Percentiles rank a stretch among this genome's conserved stretches.
phyloP scores from a whole-genome alignment of 2,329 filamentous ascomycete species.

The Claviceps monticola region DNA sequence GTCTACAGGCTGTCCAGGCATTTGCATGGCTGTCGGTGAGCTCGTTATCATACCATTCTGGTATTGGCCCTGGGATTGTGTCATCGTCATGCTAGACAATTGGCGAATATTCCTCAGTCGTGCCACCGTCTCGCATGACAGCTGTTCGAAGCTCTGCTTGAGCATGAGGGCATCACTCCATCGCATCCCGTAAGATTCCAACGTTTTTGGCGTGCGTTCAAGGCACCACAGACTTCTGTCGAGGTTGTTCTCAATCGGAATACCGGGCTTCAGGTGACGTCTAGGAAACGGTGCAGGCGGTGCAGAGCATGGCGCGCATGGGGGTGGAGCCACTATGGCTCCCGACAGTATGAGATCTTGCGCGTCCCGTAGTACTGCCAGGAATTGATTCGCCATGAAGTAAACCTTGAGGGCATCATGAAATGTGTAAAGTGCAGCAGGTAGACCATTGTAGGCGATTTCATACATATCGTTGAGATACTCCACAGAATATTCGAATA shows the following conservation, averaged over 20 bases:
- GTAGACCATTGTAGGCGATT: slow-evolving; percentile 44
- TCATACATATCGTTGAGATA: slow-evolving; percentile 65
- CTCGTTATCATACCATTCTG: slow-evolving; percentile 12
- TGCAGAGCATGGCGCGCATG: slow-evolving; percentile 31
- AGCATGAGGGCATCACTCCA: slow-evolving; percentile 45
- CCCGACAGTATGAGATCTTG: slow-evolving; percentile 43
- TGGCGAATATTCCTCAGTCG: slow-evolving; percentile 26
- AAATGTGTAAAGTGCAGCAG: slow-evolving; percentile 64
- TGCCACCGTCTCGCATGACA: slow-evolving; percentile 30
- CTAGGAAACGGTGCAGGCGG: slow-evolving; percentile 39
- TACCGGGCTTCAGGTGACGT: slow-evolving; percentile 21
- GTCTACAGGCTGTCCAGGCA: slow-evolving; percentile 13
- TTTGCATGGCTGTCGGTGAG: slow-evolving; percentile 1
- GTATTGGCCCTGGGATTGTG: slow-evolving; percentile 23
- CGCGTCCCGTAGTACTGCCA: slow-evolving; percentile 44
- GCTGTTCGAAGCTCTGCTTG: slow-evolving; percentile 37
- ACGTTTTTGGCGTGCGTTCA: slow-evolving; percentile 36
- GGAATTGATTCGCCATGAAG: slow-evolving; percentile 53
- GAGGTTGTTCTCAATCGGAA: slow-evolving; percentile 33
- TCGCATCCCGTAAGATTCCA: slow-evolving; percentile 42
- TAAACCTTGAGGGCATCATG: slow-evolving; percentile 78
- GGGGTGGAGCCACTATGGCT: slow-evolving; percentile 29
- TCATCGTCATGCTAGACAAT: slow-evolving; percentile 16
- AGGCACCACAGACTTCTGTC: slow-evolving; percentile 42
- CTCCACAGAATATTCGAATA: slow-evolving; percentile 77